A percentile compares a stretch with the other conserved stretches of the same genome.
phyloP scores from a whole-genome alignment of 768 basidiomycete species.

The Lentinula boryana region DNA sequence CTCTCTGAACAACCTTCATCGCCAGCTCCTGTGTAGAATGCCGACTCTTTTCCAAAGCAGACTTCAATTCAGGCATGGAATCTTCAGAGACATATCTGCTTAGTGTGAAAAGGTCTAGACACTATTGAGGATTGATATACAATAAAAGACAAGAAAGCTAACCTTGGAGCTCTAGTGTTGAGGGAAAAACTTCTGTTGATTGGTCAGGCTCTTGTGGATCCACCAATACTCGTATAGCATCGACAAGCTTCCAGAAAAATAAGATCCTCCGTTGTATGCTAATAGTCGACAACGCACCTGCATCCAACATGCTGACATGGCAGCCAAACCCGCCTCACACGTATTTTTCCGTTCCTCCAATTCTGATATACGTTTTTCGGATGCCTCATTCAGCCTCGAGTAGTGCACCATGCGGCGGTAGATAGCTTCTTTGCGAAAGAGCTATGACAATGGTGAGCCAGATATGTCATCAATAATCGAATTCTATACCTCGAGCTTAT shows the following conservation, averaged over 20 bases:
- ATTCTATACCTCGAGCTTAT: conserved; percentile 55
- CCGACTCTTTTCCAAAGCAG: conserved; percentile 48
- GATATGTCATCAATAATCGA: conserved; percentile 7
- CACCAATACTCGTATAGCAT: conserved; percentile 52
- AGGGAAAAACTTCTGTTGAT: conserved; percentile 41
- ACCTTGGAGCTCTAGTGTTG: conserved; percentile 39
- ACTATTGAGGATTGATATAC: not conserved
- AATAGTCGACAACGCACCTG: conserved; percentile 40
- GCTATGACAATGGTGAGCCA: conserved; percentile 30
- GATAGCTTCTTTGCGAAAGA: conserved; percentile 84
- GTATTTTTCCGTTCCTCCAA: conserved; percentile 60
- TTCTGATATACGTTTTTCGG: conserved; percentile 52
- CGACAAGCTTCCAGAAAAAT: conserved; percentile 43
- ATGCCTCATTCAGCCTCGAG: conserved; percentile 66
- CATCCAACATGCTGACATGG: conserved; percentile 75
- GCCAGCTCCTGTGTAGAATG: conserved; percentile 56
- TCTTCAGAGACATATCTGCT: conserved; percentile 32
- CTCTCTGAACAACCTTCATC: conserved; percentile 43
- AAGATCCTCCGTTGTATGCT: conserved; percentile 2
- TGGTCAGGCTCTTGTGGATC: conserved; percentile 21
- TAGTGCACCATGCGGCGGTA: conserved; percentile 83
- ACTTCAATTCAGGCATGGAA: conserved; percentile 28
- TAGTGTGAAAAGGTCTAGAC: conserved; percentile 41
- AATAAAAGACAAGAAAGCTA: conserved; percentile 7
- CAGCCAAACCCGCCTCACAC: conserved; percentile 66